These are phyloP conservation scores for Salix dunnii DNA, from an alignment of 345 rosid species.

Conservation along the genomic window DNA sequence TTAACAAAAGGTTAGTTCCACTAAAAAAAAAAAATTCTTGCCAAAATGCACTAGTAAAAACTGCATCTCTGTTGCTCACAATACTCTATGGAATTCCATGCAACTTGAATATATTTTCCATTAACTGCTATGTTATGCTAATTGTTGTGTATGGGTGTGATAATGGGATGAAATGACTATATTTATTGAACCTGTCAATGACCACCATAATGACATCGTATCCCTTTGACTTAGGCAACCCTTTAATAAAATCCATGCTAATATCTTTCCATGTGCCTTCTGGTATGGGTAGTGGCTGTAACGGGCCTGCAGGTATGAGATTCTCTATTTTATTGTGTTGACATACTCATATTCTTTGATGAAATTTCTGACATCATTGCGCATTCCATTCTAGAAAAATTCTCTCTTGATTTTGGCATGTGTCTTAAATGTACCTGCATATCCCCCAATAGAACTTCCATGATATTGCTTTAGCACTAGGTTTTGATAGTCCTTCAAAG, in stretches of 20 bases:
- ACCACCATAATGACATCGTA: neutral
- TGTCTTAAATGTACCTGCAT: neutral
- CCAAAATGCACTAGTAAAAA: neutral
- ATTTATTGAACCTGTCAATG: neutral
- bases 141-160: neutral
- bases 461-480: neutral
- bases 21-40: neutral
- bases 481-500: no score
- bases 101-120: no score
- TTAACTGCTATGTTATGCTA: neutral
- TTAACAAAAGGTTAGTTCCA: neutral
- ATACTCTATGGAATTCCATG: neutral
- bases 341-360: neutral
- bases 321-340: neutral
- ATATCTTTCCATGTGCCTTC: neutral
- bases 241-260: neutral
- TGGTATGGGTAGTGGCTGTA: neutral
- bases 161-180: neutral
- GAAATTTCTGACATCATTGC: neutral
- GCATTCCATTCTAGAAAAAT: neutral
- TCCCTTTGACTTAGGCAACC: neutral
- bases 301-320: neutral
- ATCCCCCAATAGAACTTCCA: neutral
- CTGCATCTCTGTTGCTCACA: neutral
- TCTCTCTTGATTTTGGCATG: neutral